phyloP scores from a whole-genome alignment of 1,284 basidiomycete genomes.

The Apiotrichum veenhuisii region DNA sequence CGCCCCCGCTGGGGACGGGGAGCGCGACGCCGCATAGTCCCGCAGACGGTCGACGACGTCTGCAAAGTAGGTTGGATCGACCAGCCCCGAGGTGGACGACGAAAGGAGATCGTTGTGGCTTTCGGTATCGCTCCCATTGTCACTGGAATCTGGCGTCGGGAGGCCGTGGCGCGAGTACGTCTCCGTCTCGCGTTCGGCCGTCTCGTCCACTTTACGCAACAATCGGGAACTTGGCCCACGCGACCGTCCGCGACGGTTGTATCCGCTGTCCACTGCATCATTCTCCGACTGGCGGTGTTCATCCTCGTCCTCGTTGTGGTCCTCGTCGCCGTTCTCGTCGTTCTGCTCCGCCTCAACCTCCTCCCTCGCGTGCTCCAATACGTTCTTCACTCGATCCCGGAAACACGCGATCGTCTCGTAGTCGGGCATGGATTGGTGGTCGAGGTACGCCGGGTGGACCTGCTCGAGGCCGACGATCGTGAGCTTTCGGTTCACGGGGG shows the following conservation, averaged over 20 bases:
- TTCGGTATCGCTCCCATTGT: no score
- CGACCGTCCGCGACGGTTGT: not conserved
- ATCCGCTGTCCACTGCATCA: not conserved
- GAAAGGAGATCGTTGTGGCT: not conserved
- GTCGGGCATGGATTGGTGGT: constrained; percentile 1
- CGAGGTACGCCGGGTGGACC: constrained; percentile 1
- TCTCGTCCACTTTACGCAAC: not conserved
- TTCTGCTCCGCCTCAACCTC: no score
- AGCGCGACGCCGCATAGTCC: not conserved
- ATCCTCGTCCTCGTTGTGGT: not conserved
- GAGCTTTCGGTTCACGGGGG: not conserved
- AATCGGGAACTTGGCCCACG: not conserved
- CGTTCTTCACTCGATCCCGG: not conserved
- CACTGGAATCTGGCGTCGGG: no score
- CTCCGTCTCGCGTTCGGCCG: no score
- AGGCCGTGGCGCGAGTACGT: no score
- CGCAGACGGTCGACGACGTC: not conserved
- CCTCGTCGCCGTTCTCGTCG: not conserved
- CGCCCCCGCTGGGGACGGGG: not conserved
- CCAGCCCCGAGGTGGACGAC: not conserved
- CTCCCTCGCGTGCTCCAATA: no score
- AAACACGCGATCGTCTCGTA: not conserved
- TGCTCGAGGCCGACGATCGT: constrained; percentile 1
- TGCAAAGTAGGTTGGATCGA: not conserved
- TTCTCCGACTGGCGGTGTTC: not conserved